A percentile compares a stretch with the other conserved stretches of the same genome.
phyloP scores from a whole-genome alignment of 2,329 filamentous ascomycete species.

The Fusarium siculi region DNA sequence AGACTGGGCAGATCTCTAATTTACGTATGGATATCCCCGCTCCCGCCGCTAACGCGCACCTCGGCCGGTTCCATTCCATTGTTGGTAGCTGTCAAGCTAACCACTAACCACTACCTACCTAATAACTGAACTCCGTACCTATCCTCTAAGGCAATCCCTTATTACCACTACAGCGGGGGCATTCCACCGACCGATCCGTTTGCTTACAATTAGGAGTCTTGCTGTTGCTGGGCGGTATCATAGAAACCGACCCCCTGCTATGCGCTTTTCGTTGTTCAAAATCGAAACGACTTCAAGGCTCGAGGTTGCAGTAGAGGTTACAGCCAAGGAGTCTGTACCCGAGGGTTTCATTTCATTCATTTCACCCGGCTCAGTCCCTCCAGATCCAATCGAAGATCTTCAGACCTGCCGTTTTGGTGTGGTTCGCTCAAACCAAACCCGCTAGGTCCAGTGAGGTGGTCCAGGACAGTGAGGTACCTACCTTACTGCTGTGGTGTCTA shows the following conservation, averaged over 20 bases:
- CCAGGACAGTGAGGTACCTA: background rate
- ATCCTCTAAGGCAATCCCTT: background rate
- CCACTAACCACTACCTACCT: background rate
- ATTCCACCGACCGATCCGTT: constrained; percentile 15
- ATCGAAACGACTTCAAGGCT: constrained; percentile 21
- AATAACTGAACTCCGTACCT: background rate
- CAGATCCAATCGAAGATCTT: constrained; percentile 27
- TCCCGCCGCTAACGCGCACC: constrained; percentile 33
- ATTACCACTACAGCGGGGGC: constrained; percentile 7
- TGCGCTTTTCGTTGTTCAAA: constrained; percentile 1
- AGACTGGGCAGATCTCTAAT: constrained; percentile 20
- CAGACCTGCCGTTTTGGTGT: constrained; percentile 32
- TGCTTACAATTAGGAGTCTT: constrained; percentile 20
- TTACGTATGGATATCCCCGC: constrained; percentile 25
- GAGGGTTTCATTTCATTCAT: constrained; percentile 13
- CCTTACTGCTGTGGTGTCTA: background rate
- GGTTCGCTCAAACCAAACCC: constrained; percentile 4
- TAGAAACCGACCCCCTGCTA: background rate
- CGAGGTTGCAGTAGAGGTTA: background rate
- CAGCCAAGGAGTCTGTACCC: background rate
- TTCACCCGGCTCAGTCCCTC: background rate
- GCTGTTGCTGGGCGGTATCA: constrained; percentile 4
- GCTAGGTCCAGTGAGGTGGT: background rate
- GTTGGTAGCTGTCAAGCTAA: constrained; percentile 10
- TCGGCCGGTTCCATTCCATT: constrained; percentile 20